Percentiles rank a stretch among this genome's conserved stretches.
phyloP scores from a whole-genome alignment of 768 basidiomycete genomes.

The Pleurotus salmoneostramineus region DNA sequence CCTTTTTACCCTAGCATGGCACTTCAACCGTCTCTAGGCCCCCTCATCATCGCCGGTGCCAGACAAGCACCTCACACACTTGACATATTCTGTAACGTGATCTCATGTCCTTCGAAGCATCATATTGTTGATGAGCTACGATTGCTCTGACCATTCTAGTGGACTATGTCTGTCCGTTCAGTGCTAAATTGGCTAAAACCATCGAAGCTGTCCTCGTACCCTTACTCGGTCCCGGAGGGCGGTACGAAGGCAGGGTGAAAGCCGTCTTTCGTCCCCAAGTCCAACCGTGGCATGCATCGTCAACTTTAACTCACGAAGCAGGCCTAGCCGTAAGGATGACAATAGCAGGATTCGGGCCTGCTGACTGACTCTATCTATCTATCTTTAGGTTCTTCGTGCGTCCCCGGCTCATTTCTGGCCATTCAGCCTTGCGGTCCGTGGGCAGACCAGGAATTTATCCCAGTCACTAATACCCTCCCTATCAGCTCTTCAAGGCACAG shows the following conservation, averaged over 20 bases:
- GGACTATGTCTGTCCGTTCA: conserved; percentile 87
- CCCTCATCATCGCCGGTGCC: conserved; percentile 59
- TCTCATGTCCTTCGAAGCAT: background rate
- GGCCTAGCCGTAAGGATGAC: conserved; percentile 59
- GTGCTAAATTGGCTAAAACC: conserved; percentile 54
- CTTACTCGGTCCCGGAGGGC: conserved; percentile 50
- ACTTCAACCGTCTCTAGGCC: conserved; percentile 67
- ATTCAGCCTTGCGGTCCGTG: conserved; percentile 61
- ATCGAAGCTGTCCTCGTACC: conserved; percentile 63
- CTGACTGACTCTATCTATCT: background rate
- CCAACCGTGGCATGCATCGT: conserved; percentile 79
- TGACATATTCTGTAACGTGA: conserved; percentile 61
- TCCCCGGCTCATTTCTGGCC: conserved; percentile 80
- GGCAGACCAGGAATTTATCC: background rate
- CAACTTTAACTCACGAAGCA: conserved; percentile 78
- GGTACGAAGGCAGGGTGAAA: conserved; percentile 72
- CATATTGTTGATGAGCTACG: background rate
- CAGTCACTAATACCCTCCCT: background rate
- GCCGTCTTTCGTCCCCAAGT: conserved; percentile 65
- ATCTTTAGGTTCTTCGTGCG: conserved; percentile 57
- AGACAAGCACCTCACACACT: conserved; percentile 68
- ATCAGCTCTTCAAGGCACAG: conserved; percentile 76
- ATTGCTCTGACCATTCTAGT: conserved; percentile 34
- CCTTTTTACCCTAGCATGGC: conserved; percentile 48
- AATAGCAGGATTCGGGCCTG: background rate